Percentiles rank a stretch among this genome's conserved stretches.
Conservation (phyloP, 2,329 filamentous ascomycete genomes). For the Microsporum audouinii region DNA sequence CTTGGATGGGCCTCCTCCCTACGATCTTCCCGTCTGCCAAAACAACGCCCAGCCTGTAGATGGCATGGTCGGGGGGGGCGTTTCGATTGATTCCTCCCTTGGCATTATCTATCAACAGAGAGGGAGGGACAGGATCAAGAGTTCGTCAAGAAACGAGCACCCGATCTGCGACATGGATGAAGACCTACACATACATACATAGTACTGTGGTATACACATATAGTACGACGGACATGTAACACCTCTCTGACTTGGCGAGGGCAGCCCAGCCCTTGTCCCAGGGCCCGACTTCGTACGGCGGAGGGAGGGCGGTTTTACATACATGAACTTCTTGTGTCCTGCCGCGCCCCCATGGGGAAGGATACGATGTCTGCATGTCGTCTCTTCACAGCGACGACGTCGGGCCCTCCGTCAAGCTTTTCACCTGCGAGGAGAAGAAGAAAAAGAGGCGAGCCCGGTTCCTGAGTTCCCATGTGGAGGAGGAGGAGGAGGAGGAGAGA, state of each 20-base stretch:
- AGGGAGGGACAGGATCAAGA: too few relatives aligned
- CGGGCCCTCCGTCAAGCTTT: not conserved
- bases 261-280: too few relatives aligned
- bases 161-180: not conserved
- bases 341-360: not conserved
- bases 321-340: too few relatives aligned
- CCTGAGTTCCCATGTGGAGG: not conserved
- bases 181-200: too few relatives aligned
- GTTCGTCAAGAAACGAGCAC: too few relatives aligned
- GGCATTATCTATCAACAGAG: not conserved
- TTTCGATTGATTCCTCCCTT: not conserved
- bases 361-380: not conserved
- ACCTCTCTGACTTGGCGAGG: too few relatives aligned
- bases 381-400: not conserved
- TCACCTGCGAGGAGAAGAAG: not conserved
- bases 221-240: not conserved
- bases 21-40: not conserved
- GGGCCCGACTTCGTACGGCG: too few relatives aligned
- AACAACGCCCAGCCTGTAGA: too few relatives aligned
- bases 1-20: not conserved
- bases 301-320: too few relatives aligned
- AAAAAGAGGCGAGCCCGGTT: not conserved
- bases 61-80: too few relatives aligned
- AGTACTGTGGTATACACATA: too few relatives aligned
- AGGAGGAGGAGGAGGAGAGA: not conserved